phyloP scores from a whole-genome alignment of 2,329 filamentous ascomycete species.

The Pestalotiopsis sp. region DNA sequence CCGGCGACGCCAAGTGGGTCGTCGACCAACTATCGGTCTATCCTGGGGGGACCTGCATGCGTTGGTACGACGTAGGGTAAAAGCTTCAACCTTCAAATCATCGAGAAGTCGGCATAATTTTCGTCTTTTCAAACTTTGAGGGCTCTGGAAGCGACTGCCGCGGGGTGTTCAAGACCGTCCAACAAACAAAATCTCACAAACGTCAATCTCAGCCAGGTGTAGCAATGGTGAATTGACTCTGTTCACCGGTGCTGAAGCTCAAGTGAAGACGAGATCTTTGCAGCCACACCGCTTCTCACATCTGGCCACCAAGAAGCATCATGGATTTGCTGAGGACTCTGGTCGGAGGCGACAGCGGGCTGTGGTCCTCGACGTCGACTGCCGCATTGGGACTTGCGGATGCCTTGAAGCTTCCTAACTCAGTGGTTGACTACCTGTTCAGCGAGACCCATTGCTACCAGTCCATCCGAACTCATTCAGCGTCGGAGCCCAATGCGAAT shows the following conservation, averaged over 20 bases:
- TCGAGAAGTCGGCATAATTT: neutral
- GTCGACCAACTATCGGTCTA: neutral
- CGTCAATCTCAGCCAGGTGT: neutral
- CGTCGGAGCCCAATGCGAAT: conserved; percentile 39
- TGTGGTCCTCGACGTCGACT: conserved; percentile 23
- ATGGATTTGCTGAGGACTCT: conserved; percentile 25
- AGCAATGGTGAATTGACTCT: neutral
- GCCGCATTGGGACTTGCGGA: conserved; percentile 25
- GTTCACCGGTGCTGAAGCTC: neutral
- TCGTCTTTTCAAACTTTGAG: neutral
- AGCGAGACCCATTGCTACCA: conserved; percentile 45
- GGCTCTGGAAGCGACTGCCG: neutral
- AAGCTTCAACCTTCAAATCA: neutral
- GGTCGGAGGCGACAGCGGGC: conserved; percentile 18
- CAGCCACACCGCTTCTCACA: neutral
- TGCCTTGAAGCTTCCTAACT: conserved; percentile 24
- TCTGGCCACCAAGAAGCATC: neutral
- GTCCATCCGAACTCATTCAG: conserved; percentile 44
- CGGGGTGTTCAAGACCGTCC: too few species aligned
- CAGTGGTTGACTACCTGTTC: conserved; percentile 23
- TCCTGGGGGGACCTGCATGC: too few species aligned
- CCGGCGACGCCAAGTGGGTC: neutral
- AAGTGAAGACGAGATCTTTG: neutral
- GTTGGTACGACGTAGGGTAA: neutral
- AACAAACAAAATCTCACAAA: too few species aligned